Evolutionary conservation across 768 basidiomycete species (phyloP), one percentile per base, ranked within the genome.

Genomic region (Tephrocybe rancida): DNA sequence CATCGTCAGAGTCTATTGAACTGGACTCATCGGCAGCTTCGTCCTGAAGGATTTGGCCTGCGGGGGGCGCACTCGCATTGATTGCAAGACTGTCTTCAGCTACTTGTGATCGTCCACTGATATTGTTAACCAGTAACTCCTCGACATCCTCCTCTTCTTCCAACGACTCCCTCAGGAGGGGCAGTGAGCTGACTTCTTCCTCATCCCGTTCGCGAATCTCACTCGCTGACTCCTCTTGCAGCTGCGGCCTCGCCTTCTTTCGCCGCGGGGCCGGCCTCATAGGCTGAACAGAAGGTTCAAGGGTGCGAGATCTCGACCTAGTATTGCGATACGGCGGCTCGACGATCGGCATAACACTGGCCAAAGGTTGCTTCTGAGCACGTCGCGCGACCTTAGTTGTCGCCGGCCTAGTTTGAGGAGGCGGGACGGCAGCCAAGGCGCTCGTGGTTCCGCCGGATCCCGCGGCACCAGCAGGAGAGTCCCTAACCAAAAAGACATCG

Each of bases 321-420:
- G 72, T 72, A 55, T 71, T 71, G 32, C 62, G 61, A 55, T 65
- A 70, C 9, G 73, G 70, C 38, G 69, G 61, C 43, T 61, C 59
- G 14, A 18, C 11, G 8, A 50, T n/a, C 16, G 24, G 8, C 8
- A 41, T n/a, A 9, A 41, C n/a, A 6, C 25, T 48, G 21, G 16
- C n/a, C 13, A 19, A 6, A 49, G 21, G 18, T 26, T 37, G 38
- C n/a, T 35, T 39, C 11, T 34, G n/a, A 3, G 49, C 49, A 22
- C 24, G 51, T 22, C 50, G 45, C 19, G 46, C 45, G n/a, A 44
- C 52, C 47, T 50, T 52, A 39, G 46, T 39, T n/a, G 48, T 46
- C 27, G 30, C 37, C 16, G 21, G 52, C 8, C 30, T 37, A 42
- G 6, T n/a, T 26, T 43, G 32, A 32, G 24, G n/a, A 22, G 38